Base-by-base conservation (phyloP, 345 rosid genomes). In the Populus euphratica region DNA sequence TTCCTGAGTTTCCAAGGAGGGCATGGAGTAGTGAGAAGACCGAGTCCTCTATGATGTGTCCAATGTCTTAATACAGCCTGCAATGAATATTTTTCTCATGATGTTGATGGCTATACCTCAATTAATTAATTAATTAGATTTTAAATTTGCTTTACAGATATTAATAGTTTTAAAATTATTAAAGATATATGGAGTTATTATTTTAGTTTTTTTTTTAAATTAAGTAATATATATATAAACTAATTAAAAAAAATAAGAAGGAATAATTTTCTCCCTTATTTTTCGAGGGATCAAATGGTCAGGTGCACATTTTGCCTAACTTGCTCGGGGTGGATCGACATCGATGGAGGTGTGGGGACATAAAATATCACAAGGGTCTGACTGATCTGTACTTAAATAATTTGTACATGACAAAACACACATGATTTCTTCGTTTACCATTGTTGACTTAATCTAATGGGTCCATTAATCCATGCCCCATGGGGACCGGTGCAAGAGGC, bases 381-480 rank as follows among this genome's bases (percentile, higher is more conserved):
- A 23, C 27, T 23, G 29, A 9, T 3, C 29, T 47, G 74, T 74
- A 70, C 81, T 82, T 78, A 14, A 64, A 23, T 31, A 74, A 63
- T 39, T 43, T 72, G 69, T 83, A 76, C 77, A 52, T 29, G 63
- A 77, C 72, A 47, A 77, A 52, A 52, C 70, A 17, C 74, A 68
- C 47, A 36, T 33, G 41, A 27, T 70, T 17, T 29, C 63, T 16
- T 70, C 21, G 17, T 49, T 23, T 70, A 25, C 12, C 12, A 17
- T 27, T 9, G 7, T 47, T 70, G 38, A 29, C 50, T 27, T 25
- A 25, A 70, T 47, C 62, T 8, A 14, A 29, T 10, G 49, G 64
- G 64, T 59, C 64, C 20, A 47, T 47, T 16, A 47, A 47, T 47
- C 52, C 64, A 54, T n/a, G 64, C 64, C 25, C 25, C 64, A 3